Conservation (phyloP, 208 protist species). For the Leishmania turanica region DNA sequence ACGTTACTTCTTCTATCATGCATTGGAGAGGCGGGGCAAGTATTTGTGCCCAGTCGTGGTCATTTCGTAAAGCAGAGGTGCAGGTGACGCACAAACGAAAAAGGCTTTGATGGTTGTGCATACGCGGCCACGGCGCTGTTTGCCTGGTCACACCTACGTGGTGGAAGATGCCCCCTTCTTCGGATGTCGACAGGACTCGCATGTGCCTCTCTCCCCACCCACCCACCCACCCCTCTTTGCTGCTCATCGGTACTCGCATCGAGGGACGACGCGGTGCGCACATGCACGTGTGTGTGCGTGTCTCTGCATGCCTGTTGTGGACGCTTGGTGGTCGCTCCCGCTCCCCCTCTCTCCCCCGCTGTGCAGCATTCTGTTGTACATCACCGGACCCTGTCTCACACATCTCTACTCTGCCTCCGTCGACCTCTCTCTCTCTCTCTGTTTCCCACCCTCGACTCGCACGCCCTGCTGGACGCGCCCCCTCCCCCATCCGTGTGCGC, state of each 20-base stretch:
- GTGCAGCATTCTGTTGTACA: background rate
- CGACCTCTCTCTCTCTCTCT: background rate
- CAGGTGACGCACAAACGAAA: background rate
- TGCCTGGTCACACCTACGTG: background rate
- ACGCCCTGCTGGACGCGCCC: background rate
- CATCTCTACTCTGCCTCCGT: background rate
- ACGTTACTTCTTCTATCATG: background rate
- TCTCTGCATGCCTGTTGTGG: background rate
- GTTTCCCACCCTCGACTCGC: background rate
- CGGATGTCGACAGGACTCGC: background rate
- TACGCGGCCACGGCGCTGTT: background rate
- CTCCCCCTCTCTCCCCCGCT: background rate
- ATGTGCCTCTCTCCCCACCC: background rate
- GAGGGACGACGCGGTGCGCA: background rate
- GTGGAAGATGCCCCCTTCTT: background rate
- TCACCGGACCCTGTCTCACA: background rate
- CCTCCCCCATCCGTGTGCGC: background rate
- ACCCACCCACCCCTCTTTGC: background rate
- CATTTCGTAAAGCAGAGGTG: background rate
- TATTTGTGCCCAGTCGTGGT: background rate
- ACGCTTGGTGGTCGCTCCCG: background rate
- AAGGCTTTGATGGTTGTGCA: background rate
- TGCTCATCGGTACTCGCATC: background rate
- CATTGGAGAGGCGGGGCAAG: background rate
- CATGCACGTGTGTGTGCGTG: background rate